These are phyloP conservation scores for Elaphomyces granulatus DNA, from an alignment of 495 filamentous ascomycete species.

Conservation along the genomic window DNA sequence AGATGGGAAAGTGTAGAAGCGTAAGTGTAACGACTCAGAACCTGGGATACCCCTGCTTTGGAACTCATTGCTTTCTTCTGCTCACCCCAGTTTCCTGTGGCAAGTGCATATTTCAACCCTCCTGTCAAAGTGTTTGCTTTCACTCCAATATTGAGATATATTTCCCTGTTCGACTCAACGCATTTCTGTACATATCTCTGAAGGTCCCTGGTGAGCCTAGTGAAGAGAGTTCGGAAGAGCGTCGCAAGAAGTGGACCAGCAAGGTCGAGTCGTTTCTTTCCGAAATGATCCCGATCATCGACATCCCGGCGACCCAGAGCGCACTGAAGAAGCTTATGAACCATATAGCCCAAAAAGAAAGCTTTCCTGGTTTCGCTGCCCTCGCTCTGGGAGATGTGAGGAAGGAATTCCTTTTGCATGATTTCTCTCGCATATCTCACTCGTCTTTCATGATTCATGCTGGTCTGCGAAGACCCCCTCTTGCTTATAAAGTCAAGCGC, in stretches of 20 bases:
- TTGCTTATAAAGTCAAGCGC: constrained; percentile 93
- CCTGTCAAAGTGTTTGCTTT: constrained; percentile 85
- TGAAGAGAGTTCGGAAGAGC: constrained; percentile 78
- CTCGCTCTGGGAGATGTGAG: constrained; percentile 89
- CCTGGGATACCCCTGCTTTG: constrained; percentile 94
- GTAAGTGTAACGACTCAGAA: constrained; percentile 95
- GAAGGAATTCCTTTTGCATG: constrained; percentile 90
- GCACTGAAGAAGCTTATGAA: constrained; percentile 84
- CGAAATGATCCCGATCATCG: constrained; percentile 97
- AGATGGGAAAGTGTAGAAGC: constrained; percentile 93
- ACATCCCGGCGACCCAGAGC: constrained; percentile 79
- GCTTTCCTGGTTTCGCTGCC: constrained; percentile 96
- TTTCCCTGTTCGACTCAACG: constrained; percentile 75
- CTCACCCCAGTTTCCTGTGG: constrained; percentile 99
- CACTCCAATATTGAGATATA: constrained; percentile 77
- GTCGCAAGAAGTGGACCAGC: constrained; percentile 88
- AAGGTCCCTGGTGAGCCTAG: constrained; percentile 76
- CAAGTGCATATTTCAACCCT: constrained; percentile 88
- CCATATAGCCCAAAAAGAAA: constrained; percentile 98
- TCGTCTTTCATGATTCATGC: constrained; percentile 70
- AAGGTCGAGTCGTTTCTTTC: constrained; percentile 94
- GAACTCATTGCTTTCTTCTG: constrained; percentile 93
- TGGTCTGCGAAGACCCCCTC: constrained; percentile 56
- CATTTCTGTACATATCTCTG: constrained; percentile 80
- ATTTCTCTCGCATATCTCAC: constrained; percentile 83